Base-by-base conservation (phyloP, 176 grass and related monocot genomes). In the Oryza punctata region DNA sequence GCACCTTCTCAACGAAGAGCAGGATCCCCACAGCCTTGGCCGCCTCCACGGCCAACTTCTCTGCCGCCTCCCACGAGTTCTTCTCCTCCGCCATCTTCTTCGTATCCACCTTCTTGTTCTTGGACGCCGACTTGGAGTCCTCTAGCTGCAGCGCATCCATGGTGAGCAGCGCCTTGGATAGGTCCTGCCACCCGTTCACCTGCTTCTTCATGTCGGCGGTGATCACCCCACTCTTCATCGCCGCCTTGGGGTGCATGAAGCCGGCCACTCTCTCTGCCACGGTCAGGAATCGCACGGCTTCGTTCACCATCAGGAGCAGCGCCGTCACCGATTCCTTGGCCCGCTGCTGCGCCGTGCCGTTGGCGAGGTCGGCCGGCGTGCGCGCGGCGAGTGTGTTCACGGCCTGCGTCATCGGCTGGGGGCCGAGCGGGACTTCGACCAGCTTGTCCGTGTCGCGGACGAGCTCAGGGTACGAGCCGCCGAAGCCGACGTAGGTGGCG, bases 131-230 rank as follows among this genome's bases (percentile, higher is more conserved):
- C 2, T 30, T 5, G 47, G 43, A 10, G 40, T 47, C 45, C 45
- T 47, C 45, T 3, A 47, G 11, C 45, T 47, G 10, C 47, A 1
- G 26, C 8, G 5, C 49, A 27, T 37, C 66, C 15, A 50, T 35
- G 47, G 0, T 32, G 10, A 82, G 81, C 69, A 73, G 16, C 49
- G 78, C 78, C 0, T 0, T 8, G 27, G 85, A 87, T 18, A 82
- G 32, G 70, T 67, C 18, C 70, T 74, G 1, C 77, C 85, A 86
- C 61, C 85, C 77, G 45, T 81, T 81, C 59, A 80, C 77, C 85
- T 81, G 78, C 19, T 12, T 11, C 47, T 69, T 76, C 85, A 81
- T 87, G 77, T 87, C 13, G 0, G 4, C 0, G 6, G 64, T 64
- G 49, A 87, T 76, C 10, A 1, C 38, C 21, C 49, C 85, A 0